Evolutionary conservation across 2,329 filamentous ascomycete genomes (phyloP), one percentile per base, ranked within the genome.

Genomic region (Aschersonia sp.): DNA sequence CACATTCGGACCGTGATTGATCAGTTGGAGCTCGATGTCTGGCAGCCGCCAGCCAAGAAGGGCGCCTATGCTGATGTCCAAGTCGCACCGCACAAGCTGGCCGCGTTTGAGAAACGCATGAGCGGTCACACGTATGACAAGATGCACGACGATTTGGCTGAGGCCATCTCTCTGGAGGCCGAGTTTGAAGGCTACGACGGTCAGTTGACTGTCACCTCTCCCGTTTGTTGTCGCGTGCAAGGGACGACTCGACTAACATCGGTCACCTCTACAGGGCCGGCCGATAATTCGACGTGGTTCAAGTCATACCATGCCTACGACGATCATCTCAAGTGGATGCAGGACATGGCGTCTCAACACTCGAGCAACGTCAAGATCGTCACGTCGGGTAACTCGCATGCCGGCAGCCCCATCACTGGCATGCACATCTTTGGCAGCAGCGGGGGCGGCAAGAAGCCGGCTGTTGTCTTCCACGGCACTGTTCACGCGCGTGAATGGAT

Each of bases 401-500:
- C 73, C 46, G 71, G 70, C 3, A 65, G 70, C 40, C 52, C 62
- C 48, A 87, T 90, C 47, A 73, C 76, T 9, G 85, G 81, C 0
- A 63, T 79, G 42, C 75, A 78, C 51, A 63, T 79, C 47, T 79
- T 67, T 60, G 76, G 75, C 2, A 63, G 56, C 46, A 56, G 56
- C 1, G 66, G 67, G 1, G 65, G 63, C 46, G 68, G 69, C 32
- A 59, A 54, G 31, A 73, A 73, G 51, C 73, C 73, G 1, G 76
- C 72, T 14, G 60, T 78, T 42, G 65, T 79, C 42, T 70, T 73
- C 56, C 76, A 80, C 57, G 71, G 70, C 10, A 79, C 71, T 30
- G 72, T 78, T 10, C 77, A 81, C 57, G 74, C 75, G 7, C 67
- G 76, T 42, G 76, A 81, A 58, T 80, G 76, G 77, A 75, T 80